Evolutionary conservation across 176 grass and related monocot genomes (phyloP).

Genomic region (Aegilops bicornis): DNA sequence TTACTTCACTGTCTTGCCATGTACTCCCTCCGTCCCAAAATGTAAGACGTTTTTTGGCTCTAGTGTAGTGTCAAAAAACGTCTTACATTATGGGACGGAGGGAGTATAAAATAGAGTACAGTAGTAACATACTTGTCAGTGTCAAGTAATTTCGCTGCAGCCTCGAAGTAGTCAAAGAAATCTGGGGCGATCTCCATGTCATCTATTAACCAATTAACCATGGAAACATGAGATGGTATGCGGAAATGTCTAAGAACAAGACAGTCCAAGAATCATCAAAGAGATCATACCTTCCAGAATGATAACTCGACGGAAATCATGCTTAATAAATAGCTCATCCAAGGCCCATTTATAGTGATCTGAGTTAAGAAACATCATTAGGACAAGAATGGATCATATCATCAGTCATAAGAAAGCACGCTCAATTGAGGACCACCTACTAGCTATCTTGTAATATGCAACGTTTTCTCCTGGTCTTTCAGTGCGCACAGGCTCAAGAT

Average conservation of each 20-base stretch:
- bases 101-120: constrained; percentile 15
- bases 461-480: constrained; percentile 89
- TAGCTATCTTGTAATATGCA: constrained; percentile 99
- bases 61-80: too few relatives aligned
- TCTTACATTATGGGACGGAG: too few relatives aligned
- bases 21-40: too few relatives aligned
- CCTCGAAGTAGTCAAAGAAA: constrained; percentile 95
- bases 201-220: constrained; percentile 64
- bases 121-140: constrained; percentile 69
- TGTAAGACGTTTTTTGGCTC: too few relatives aligned
- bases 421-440: constrained; percentile 51
- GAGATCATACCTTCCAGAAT: constrained; percentile 87
- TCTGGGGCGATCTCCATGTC: constrained; percentile 97
- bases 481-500: constrained; percentile 84
- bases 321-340: constrained; percentile 81
- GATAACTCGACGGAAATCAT: constrained; percentile 84
- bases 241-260: constrained; percentile 15
- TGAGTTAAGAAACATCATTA: constrained; percentile 45
- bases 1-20: background rate
- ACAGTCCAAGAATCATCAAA: constrained; percentile 13
- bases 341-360: constrained; percentile 98
- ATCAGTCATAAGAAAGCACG: constrained; percentile 14
- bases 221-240: constrained; percentile 15
- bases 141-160: constrained; percentile 82
- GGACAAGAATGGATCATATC: constrained; percentile 7